Evolutionary conservation across 1,284 basidiomycete genomes (phyloP).

Genomic region (Golubevia pallescens): DNA sequence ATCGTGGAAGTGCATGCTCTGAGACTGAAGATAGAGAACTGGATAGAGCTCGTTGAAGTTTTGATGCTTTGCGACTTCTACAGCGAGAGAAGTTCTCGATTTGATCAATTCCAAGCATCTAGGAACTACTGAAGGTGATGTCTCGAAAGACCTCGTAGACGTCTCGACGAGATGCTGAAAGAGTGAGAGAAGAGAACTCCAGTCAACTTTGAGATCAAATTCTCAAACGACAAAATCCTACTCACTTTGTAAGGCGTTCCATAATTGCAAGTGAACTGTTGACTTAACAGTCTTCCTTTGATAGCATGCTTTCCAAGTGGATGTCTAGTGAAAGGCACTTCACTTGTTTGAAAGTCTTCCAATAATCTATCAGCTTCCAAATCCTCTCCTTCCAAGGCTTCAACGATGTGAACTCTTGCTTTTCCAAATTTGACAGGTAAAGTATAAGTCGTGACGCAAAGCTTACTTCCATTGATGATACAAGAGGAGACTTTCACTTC

Average conservation of each 20-base stretch:
- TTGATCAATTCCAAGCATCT: not conserved
- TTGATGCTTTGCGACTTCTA: not conserved
- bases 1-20: constrained; percentile 40
- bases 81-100: constrained; percentile 3
- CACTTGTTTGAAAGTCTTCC: not conserved
- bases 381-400: constrained; percentile 16
- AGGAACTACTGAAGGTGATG: constrained; percentile 2
- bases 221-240: no score
- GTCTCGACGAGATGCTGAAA: constrained; percentile 15
- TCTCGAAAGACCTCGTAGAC: constrained; percentile 2
- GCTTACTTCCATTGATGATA: constrained; percentile 8
- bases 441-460: constrained; percentile 16
- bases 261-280: constrained; percentile 44
- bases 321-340: constrained; percentile 26
- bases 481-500: constrained; percentile 15
- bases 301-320: constrained; percentile 16
- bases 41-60: constrained; percentile 44
- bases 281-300: constrained; percentile 23
- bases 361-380: constrained; percentile 9
- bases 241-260: constrained; percentile 28
- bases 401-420: constrained; percentile 23
- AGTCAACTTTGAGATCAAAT: no score
- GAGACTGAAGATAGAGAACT: constrained; percentile 26
- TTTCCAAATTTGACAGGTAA: constrained; percentile 21
- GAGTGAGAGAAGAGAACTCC: constrained; percentile 8